A percentile compares a stretch with the other conserved stretches of the same genome.
phyloP scores from a whole-genome alignment of 768 basidiomycete genomes.

The Pilatotrama ljubarskyi region DNA sequence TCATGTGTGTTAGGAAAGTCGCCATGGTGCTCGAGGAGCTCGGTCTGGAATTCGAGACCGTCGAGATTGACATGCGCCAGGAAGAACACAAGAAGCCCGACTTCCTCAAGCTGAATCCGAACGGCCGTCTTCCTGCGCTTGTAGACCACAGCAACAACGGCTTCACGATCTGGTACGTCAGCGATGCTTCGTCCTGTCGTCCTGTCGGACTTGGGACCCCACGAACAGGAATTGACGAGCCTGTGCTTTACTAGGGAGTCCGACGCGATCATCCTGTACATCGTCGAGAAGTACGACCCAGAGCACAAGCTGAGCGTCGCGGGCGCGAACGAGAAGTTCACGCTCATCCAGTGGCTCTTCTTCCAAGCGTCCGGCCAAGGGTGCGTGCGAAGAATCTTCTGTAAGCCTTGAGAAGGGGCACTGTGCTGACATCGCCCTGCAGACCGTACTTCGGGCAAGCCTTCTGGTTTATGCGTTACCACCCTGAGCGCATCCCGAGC shows the following conservation, averaged over 20 bases:
- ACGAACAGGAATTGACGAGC: background rate
- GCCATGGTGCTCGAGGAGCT: constrained; percentile 29
- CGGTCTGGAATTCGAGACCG: constrained; percentile 29
- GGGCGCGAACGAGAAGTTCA: constrained; percentile 17
- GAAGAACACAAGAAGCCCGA: constrained; percentile 29
- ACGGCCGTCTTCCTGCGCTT: constrained; percentile 38
- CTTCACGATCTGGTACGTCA: constrained; percentile 32
- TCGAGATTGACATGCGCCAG: constrained; percentile 25
- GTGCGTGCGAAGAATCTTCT: background rate
- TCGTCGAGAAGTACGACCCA: constrained; percentile 44
- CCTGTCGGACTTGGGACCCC: too few relatives aligned
- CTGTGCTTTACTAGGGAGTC: constrained; percentile 29
- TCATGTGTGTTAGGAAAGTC: constrained; percentile 25
- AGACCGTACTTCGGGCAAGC: constrained; percentile 24
- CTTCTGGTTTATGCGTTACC: constrained; percentile 17
- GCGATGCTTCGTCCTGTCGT: background rate
- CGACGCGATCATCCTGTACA: constrained; percentile 43
- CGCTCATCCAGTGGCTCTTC: constrained; percentile 42
- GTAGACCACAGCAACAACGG: constrained; percentile 34
- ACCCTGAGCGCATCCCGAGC: constrained; percentile 14
- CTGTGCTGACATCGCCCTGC: background rate
- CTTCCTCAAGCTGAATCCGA: constrained; percentile 32
- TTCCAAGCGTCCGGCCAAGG: constrained; percentile 36
- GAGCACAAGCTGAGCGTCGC: constrained; percentile 34
- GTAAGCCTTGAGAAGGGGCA: background rate